Base-by-base conservation (phyloP, 2,329 filamentous ascomycete genomes). In the Stromatinia cepivora region DNA sequence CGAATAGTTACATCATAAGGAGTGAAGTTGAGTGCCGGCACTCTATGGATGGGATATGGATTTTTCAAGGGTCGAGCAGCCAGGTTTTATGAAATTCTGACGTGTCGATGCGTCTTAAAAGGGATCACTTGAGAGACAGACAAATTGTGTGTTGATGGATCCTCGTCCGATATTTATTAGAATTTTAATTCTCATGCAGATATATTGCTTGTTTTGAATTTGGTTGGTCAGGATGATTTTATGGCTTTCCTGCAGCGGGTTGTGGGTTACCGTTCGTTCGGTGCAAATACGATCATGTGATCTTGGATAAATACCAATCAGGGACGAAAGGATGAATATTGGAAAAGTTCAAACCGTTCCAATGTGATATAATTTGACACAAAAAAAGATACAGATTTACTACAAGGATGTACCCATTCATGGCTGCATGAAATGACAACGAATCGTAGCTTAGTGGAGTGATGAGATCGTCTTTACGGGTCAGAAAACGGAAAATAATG, bases 31-130 rank as follows among this genome's bases (percentile, higher is more conserved):
- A 68, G 66, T 63, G 66, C 66, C 66, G 48, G 57, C 66, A 68
- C 66, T 63, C 66, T 68, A 54, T 68, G 66, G 63, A 67, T n/a
- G 46, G 28, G 11, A 46, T 63, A 25, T 34, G 46, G 28, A 42
- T 4, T 63, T 39, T 58, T 52, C 61, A 39, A 52, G 25, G 57
- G 57, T 46, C 31, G 34, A 68, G 57, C 57, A 46, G 57, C 34
- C 36, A 54, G 57, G 66, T 68, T 68, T 68, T 63, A 63, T 68
- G 66, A 68, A 42, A 53, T 53, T 67, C 66, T 68, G 66, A 68
- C 66, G 57, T 68, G 57, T 68, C 57, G 66, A 61, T 68, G 66
- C 57, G 45, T 68, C 28, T 63, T 34, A 7, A 68, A 68, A 34
- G 53, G 66, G 39, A 68, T 68, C 54, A 52, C 34, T 67, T 25